A percentile compares a stretch with the other conserved stretches of the same genome.
Evolutionary conservation across 2,329 filamentous ascomycete species (phyloP).

Genomic region (Arthroderma uncinatum): DNA sequence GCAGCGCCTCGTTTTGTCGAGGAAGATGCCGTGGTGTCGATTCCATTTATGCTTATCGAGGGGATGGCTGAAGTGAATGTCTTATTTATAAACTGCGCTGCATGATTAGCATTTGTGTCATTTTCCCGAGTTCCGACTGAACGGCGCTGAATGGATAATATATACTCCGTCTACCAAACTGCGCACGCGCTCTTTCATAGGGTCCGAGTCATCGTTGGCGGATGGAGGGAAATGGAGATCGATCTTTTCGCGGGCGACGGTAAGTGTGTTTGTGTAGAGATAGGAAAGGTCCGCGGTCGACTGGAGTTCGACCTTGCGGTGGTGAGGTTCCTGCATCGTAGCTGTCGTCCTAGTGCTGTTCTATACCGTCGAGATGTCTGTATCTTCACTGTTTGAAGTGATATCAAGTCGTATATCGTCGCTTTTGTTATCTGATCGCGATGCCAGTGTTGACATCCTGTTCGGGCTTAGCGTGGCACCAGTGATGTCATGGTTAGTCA

Average conservation of each 20-base stretch:
- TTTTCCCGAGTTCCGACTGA: too few relatives aligned
- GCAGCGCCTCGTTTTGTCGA: not conserved
- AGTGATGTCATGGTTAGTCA: conserved; percentile 3
- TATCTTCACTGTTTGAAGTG: not conserved
- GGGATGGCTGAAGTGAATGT: conserved; percentile 35
- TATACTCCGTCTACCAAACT: conserved; percentile 33
- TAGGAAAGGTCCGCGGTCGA: conserved; percentile 40
- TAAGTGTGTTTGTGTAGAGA: conserved; percentile 37
- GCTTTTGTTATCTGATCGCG: not conserved
- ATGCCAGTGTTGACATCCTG: not conserved
- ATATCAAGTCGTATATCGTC: not conserved
- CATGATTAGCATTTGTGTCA: not conserved
- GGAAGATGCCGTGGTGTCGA: conserved; percentile 25
- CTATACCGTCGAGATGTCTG: not conserved
- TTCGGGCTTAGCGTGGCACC: not conserved
- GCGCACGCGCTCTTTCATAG: conserved; percentile 34
- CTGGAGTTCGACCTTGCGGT: conserved; percentile 43
- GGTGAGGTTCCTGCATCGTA: conserved; percentile 26
- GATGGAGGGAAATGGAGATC: conserved; percentile 39
- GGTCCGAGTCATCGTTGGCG: conserved; percentile 31
- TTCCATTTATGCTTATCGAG: conserved; percentile 39
- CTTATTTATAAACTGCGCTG: conserved; percentile 32
- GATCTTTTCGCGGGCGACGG: conserved; percentile 37
- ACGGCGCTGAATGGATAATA: not conserved
- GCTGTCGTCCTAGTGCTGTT: not conserved